A percentile compares a stretch with the other conserved stretches of the same genome.
phyloP scores from a whole-genome alignment of 2,329 filamentous ascomycete genomes.

The Fusarium sambucinum region DNA sequence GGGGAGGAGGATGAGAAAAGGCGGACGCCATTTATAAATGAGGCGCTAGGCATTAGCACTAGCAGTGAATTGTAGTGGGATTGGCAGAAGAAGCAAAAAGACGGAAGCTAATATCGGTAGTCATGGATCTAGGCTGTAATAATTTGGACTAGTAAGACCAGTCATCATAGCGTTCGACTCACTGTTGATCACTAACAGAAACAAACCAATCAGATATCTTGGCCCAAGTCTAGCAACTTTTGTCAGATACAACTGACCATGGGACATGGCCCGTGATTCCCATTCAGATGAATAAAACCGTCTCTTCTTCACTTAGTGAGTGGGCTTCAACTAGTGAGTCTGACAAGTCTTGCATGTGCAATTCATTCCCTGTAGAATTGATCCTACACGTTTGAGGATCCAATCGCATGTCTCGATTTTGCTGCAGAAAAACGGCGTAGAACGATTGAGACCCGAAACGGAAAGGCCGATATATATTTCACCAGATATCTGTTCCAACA shows the following conservation, averaged over 20 bases:
- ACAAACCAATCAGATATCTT: neutral
- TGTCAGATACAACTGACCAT: neutral
- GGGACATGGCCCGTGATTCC: neutral
- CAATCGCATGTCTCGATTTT: neutral
- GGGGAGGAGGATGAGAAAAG: neutral
- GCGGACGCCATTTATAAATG: neutral
- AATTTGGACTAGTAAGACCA: neutral
- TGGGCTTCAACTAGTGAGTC: neutral
- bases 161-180: neutral
- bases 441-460: neutral
- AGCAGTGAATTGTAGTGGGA: neutral
- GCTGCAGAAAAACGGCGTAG: neutral
- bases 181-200: neutral
- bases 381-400: neutral
- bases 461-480: neutral
- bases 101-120: neutral
- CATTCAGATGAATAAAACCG: neutral
- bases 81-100: neutral
- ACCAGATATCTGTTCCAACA: neutral
- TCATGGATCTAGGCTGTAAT: too few species aligned
- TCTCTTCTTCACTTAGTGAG: neutral
- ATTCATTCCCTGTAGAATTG: neutral
- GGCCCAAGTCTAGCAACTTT: too few species aligned
- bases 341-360: neutral
- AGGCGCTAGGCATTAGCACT: neutral